Percentiles rank a stretch among this genome's conserved stretches.
Conservation (phyloP, 148 eudicot species). For the Camellia sinensis region DNA sequence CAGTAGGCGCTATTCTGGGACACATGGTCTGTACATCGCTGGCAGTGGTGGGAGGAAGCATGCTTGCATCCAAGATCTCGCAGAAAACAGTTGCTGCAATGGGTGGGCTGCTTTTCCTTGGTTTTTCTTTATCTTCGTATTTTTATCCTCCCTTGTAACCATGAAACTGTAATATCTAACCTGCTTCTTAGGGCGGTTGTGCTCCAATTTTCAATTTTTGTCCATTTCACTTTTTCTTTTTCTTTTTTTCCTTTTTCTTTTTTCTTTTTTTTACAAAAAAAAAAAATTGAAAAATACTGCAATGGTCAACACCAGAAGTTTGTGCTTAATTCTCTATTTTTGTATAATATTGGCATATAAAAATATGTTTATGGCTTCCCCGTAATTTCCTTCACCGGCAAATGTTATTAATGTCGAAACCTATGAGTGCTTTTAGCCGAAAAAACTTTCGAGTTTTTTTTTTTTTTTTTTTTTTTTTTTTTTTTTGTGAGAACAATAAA, state of each 20-base stretch:
- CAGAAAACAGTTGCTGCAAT: conserved; percentile 84
- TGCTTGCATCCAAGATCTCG: conserved; percentile 90
- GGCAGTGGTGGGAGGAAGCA: conserved; percentile 96
- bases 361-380: no score
- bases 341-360: not conserved
- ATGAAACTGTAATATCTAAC: not conserved
- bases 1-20: conserved; percentile 72
- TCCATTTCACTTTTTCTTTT: not conserved
- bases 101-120: conserved; percentile 89
- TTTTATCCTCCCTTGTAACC: conserved; percentile 84
- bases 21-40: conserved; percentile 85
- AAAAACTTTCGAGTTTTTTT: no score
- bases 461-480: no score
- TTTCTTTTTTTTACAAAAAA: no score
- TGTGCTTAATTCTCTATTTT: not conserved
- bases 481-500: no score
- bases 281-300: not conserved
- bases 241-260: no score
- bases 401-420: not conserved
- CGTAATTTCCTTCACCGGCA: not conserved
- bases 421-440: no score
- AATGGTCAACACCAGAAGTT: not conserved
- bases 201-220: not conserved
- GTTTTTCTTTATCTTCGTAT: conserved; percentile 89
- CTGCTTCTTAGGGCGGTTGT: not conserved